Evolutionary conservation across 768 basidiomycete genomes (phyloP).

Genomic region (Cantharellus cinnabarinus): DNA sequence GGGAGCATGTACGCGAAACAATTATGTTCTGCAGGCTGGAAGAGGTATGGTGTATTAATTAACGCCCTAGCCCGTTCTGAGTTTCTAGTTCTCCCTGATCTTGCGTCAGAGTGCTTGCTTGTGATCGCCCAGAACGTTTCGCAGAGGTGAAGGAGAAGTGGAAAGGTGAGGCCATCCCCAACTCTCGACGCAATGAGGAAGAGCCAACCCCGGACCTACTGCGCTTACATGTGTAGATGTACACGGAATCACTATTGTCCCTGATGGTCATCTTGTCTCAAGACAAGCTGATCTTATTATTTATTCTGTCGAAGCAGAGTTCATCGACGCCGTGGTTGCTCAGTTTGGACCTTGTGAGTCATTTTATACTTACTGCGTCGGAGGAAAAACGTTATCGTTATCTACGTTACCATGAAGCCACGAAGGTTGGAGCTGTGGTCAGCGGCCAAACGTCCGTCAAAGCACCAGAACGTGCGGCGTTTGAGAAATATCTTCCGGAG

Average conservation of each 20-base stretch:
- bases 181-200: not conserved
- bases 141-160: conserved; percentile 41
- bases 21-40: conserved; percentile 68
- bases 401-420: conserved; percentile 30
- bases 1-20: conserved; percentile 76
- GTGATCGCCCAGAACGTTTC: conserved; percentile 60
- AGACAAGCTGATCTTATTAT: conserved; percentile 83
- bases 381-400: not conserved
- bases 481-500: conserved; percentile 65
- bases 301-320: conserved; percentile 88
- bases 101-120: conserved; percentile 57
- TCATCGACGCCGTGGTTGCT: conserved; percentile 60
- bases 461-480: conserved; percentile 76
- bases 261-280: conserved; percentile 75
- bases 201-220: not conserved
- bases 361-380: not conserved
- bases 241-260: conserved; percentile 43
- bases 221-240: conserved; percentile 19
- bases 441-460: conserved; percentile 96
- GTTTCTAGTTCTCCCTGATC: too few relatives aligned
- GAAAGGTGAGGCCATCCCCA: conserved; percentile 24
- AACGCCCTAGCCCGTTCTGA: not conserved
- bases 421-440: conserved; percentile 80
- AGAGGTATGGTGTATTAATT: conserved; percentile 31
- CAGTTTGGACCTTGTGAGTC: conserved; percentile 80